Evolutionary conservation across 1,284 basidiomycete genomes (phyloP), one percentile per base, ranked within the genome.

Genomic region (Coriolopsis trogii): DNA sequence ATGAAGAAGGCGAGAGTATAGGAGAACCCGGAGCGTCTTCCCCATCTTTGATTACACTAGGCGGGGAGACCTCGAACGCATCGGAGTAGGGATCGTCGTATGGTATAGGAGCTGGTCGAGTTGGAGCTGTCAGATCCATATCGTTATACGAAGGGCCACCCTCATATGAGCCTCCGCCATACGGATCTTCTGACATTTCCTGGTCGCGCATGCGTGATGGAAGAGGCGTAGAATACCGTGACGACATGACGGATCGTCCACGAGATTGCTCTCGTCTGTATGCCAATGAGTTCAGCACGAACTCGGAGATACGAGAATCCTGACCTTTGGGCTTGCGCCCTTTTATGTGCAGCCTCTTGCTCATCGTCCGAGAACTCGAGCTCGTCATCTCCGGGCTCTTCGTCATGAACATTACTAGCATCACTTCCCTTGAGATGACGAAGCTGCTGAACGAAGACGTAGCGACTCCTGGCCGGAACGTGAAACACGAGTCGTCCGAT

Each of bases 281-380:
- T 41, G 18, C 8, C 10, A 25, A 21, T 15, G n/a, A 28, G 7
- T 6, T 36, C 0, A 33, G 8, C 16, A 15, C 1, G 12, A 1
- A 7, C 5, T 13, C 13, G 16, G 24, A 9, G 16, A 21, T 20
- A 26, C 5, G 6, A 26, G n/a, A 13, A 13, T 18, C 58, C 78
- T 47, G 45, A 85, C 85, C 76, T 81, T 63, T 76, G 74, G 63
- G 81, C 82, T 37, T 78, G 64, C 37, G 71, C 74, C 46, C 79
- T 76, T 67, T 80, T 88, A 62, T 84, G 79, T 29, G 81, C 82
- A 15, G 83, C 82, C 66, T 96, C 93, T 48, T 85, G 80, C 66
- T 96, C 93, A 60, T 96, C 93, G 55, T 96, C 93, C 5, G 90
- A 93, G 65, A 93, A 96, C 62, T 95, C 93, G 16, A 92, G 63